Evolutionary conservation across 2,329 filamentous ascomycete genomes (phyloP).

Genomic region (Hypocrella siamensis): DNA sequence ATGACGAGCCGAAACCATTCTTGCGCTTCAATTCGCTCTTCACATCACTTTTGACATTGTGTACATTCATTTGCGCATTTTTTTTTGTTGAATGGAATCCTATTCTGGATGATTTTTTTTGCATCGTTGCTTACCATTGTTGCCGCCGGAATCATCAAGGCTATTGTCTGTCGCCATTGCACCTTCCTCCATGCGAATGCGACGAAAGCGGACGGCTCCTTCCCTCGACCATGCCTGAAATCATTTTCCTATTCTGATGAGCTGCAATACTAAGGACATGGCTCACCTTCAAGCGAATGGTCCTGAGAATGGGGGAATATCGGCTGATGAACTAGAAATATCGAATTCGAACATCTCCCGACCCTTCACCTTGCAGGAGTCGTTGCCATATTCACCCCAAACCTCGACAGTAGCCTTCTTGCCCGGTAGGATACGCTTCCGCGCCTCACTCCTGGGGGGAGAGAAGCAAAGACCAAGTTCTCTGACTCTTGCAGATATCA

Average conservation of each 20-base stretch:
- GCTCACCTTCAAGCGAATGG: slow-evolving; percentile 14
- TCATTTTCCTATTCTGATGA: slow-evolving; percentile 10
- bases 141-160: slow-evolving; percentile 1
- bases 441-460: too few relatives aligned
- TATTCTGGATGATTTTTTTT: not conserved
- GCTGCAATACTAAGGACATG: slow-evolving; percentile 15
- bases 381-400: slow-evolving; percentile 68
- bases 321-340: slow-evolving; percentile 9
- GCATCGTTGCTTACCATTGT: not conserved
- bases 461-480: not conserved
- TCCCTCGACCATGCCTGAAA: slow-evolving; percentile 15
- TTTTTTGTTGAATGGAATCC: too few relatives aligned
- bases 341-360: slow-evolving; percentile 15
- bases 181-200: slow-evolving; percentile 14
- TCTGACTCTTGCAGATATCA: slow-evolving; percentile 32
- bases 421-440: slow-evolving; percentile 38
- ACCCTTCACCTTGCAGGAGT: slow-evolving; percentile 54
- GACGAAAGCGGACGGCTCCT: slow-evolving; percentile 11
- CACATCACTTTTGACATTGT: too few relatives aligned
- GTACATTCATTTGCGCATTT: too few relatives aligned
- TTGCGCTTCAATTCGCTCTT: too few relatives aligned
- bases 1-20: too few relatives aligned
- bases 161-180: slow-evolving; percentile 3
- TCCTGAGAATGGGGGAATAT: slow-evolving; percentile 17
- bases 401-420: slow-evolving; percentile 68